Percentiles rank a stretch among this genome's conserved stretches.
Conservation (phyloP, 176 grass and related monocot species). For the Zizania latifolia region DNA sequence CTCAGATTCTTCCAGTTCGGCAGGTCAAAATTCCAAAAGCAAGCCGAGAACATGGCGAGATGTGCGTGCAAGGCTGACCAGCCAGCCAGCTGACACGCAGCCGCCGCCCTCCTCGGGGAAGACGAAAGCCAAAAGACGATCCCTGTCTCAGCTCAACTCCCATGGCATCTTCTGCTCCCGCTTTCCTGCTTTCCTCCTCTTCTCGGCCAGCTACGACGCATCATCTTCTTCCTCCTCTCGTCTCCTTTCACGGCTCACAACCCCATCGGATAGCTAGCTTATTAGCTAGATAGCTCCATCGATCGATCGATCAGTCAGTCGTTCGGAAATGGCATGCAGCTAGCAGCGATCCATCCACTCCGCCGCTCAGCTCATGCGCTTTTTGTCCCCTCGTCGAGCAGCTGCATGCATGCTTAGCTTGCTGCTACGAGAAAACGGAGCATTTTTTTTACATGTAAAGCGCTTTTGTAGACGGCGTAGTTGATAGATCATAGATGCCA, state of each 20-base stretch:
- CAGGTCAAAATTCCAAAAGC: too few relatives aligned
- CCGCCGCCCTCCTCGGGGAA: conserved; percentile 16
- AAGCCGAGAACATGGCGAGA: neutral
- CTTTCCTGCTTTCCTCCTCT: neutral
- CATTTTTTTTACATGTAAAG: neutral
- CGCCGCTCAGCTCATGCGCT: neutral
- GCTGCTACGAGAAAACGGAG: neutral
- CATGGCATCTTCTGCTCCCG: neutral
- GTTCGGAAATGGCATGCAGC: neutral
- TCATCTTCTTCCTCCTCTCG: neutral
- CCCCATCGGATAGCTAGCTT: neutral
- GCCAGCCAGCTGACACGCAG: neutral
- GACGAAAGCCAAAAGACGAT: conserved; percentile 32
- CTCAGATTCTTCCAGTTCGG: too few relatives aligned
- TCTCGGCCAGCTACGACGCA: neutral
- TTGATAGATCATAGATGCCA: conserved; percentile 29
- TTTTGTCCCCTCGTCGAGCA: neutral
- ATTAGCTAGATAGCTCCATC: neutral
- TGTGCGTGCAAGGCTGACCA: conserved; percentile 52
- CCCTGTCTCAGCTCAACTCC: neutral
- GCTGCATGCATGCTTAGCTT: neutral
- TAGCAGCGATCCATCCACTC: neutral
- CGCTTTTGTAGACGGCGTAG: conserved; percentile 3
- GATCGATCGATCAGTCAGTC: too few relatives aligned
- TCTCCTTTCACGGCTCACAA: neutral